Percentiles rank a stretch among this genome's conserved stretches.
These are phyloP conservation scores for Phytopythium vexans DNA, from an alignment of 352 stramenopile species.

Conservation along the genomic window DNA sequence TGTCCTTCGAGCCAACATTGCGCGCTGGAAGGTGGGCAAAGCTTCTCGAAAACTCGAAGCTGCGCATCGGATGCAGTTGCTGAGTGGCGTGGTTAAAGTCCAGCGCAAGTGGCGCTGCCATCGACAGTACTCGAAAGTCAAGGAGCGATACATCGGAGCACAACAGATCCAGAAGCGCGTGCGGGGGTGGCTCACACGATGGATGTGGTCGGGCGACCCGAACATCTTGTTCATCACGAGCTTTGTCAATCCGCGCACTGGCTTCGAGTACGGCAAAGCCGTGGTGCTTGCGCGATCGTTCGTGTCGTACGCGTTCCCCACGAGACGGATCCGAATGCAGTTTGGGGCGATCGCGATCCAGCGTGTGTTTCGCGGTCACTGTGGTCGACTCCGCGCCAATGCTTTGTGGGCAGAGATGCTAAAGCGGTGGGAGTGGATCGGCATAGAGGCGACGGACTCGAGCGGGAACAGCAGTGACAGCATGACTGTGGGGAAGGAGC, in stretches of 20 bases:
- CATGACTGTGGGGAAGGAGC: constrained; percentile 48
- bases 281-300: constrained; percentile 35
- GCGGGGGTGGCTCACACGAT: constrained; percentile 61
- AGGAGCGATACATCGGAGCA: constrained; percentile 44
- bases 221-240: constrained; percentile 29
- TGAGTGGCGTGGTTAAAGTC: constrained; percentile 54
- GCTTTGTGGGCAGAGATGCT: constrained; percentile 65
- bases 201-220: constrained; percentile 64
- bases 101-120: constrained; percentile 58
- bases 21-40: constrained; percentile 35
- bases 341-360: constrained; percentile 39
- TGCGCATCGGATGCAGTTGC: constrained; percentile 33
- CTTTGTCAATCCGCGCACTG: constrained; percentile 36
- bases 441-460: constrained; percentile 26
- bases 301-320: constrained; percentile 55
- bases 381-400: constrained; percentile 56
- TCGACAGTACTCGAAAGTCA: constrained; percentile 35
- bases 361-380: constrained; percentile 43
- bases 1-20: constrained; percentile 43
- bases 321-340: constrained; percentile 34
- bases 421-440: constrained; percentile 73
- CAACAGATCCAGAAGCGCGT: constrained; percentile 51
- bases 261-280: constrained; percentile 47
- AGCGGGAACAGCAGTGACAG: constrained; percentile 37
- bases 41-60: constrained; percentile 21